A percentile compares a stretch with the other conserved stretches of the same genome.
phyloP scores from a whole-genome alignment of 176 grass and related monocot species.

The Avena atlantica region DNA sequence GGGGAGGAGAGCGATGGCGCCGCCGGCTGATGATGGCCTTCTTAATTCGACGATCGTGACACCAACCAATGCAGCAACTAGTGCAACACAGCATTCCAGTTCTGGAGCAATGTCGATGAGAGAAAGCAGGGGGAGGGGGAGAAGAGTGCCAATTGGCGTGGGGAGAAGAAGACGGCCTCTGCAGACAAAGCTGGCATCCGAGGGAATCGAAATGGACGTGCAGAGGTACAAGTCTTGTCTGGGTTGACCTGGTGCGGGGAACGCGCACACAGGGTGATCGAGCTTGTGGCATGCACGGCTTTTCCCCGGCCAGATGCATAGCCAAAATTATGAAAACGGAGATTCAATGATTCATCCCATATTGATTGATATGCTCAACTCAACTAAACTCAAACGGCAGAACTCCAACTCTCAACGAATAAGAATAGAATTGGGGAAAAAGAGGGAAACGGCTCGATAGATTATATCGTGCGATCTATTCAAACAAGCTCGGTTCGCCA shows the following conservation, averaged over 20 bases:
- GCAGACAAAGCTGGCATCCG: constrained; percentile 54
- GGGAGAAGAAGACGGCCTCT: constrained; percentile 23
- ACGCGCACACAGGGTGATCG: not conserved
- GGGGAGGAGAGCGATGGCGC: constrained; percentile 10
- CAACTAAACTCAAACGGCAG: no score
- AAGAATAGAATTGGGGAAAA: no score
- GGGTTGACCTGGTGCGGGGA: constrained; percentile 1
- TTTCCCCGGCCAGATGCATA: not conserved
- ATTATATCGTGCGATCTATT: no score
- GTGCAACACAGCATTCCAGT: not conserved
- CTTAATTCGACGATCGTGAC: not conserved
- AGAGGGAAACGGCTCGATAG: no score
- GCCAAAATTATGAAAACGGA: not conserved
- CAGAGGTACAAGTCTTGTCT: constrained; percentile 19
- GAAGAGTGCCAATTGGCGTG: constrained; percentile 42
- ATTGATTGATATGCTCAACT: no score
- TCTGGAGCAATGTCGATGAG: not conserved
- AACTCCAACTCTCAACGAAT: no score
- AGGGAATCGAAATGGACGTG: constrained; percentile 40
- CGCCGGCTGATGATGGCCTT: not conserved
- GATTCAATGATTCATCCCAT: no score
- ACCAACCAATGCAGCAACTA: not conserved
- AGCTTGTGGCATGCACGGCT: not conserved
- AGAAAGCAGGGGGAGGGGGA: not conserved
- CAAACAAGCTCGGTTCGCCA: no score